phyloP scores from a whole-genome alignment of 495 filamentous ascomycete species.

The Penicillium ucsense region DNA sequence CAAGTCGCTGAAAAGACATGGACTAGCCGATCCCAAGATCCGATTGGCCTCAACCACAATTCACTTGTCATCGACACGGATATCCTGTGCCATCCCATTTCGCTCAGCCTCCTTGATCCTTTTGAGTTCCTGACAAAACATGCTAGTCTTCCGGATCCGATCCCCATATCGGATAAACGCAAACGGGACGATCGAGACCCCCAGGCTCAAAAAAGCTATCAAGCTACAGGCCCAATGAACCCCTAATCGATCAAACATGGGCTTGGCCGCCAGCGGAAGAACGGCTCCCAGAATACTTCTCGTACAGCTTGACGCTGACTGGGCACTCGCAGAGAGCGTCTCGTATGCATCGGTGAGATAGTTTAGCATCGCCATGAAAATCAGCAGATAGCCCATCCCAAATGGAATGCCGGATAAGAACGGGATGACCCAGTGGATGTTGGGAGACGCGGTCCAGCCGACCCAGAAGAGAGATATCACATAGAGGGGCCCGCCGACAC shows the following conservation, averaged over 20 bases:
- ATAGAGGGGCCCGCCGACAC: conserved; percentile 29
- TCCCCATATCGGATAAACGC: conserved; percentile 28
- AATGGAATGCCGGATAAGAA: conserved; percentile 30
- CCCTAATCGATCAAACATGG: conserved; percentile 32
- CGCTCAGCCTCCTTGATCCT: conserved; percentile 18
- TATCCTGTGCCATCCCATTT: conserved; percentile 12
- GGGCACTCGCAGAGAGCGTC: conserved; percentile 31
- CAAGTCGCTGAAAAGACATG: no score
- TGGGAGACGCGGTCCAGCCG: conserved; percentile 27
- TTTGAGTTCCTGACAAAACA: conserved; percentile 32
- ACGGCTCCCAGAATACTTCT: conserved; percentile 33
- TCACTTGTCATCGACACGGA: conserved; percentile 2
- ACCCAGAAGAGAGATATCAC: conserved; percentile 32
- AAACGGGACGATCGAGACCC: conserved; percentile 26
- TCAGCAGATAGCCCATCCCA: conserved; percentile 30
- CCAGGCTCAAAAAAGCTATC: conserved; percentile 30
- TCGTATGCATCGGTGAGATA: conserved; percentile 40
- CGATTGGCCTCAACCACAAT: neutral
- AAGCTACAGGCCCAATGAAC: conserved; percentile 34
- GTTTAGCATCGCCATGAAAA: conserved; percentile 40
- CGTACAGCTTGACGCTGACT: conserved; percentile 31
- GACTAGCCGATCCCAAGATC: no score
- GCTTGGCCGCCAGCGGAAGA: conserved; percentile 30
- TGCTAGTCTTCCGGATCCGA: conserved; percentile 25
- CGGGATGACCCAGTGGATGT: conserved; percentile 32